Evolutionary conservation across 2,329 filamentous ascomycete species (phyloP).

Genomic region (Cladosporium phlei): DNA sequence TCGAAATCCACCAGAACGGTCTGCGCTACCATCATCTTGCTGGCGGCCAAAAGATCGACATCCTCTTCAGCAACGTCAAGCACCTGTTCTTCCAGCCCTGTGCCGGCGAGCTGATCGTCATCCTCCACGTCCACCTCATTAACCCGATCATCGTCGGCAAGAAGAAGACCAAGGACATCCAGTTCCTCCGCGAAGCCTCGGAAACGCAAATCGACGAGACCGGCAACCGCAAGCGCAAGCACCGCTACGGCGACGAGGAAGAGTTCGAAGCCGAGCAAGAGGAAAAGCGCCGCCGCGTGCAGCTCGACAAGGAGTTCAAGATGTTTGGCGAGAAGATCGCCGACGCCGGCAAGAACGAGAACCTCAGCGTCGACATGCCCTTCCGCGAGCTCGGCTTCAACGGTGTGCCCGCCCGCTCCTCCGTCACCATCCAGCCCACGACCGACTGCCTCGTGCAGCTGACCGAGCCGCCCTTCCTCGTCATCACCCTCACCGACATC

Average conservation of each 20-base stretch:
- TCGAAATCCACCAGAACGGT: slow-evolving; percentile 99
- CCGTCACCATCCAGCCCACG: slow-evolving; percentile 90
- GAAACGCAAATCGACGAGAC: slow-evolving; percentile 99
- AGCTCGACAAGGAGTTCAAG: slow-evolving; percentile 93
- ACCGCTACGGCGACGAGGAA: slow-evolving; percentile 95
- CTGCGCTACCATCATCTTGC: slow-evolving; percentile 80
- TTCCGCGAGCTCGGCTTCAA: slow-evolving; percentile 95
- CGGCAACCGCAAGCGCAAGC: slow-evolving; percentile 94
- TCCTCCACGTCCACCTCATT: slow-evolving; percentile 96
- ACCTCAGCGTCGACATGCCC: slow-evolving; percentile 90
- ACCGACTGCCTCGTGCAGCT: slow-evolving; percentile 96
- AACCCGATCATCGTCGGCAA: slow-evolving; percentile 98
- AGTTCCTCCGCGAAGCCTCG: slow-evolving; percentile 96
- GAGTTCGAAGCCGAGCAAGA: slow-evolving; percentile 99
- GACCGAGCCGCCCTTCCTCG: slow-evolving; percentile 94
- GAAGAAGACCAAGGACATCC: slow-evolving; percentile 98
- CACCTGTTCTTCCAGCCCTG: slow-evolving; percentile 99
- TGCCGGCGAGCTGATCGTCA: slow-evolving; percentile 90
- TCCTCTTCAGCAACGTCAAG: slow-evolving; percentile 97
- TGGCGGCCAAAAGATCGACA: slow-evolving; percentile 82
- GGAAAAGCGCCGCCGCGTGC: slow-evolving; percentile 82
- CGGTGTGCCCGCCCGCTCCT: slow-evolving; percentile 91
- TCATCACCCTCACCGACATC: slow-evolving; percentile 90
- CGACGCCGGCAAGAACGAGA: slow-evolving; percentile 86
- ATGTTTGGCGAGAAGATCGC: slow-evolving; percentile 96